These are phyloP conservation scores for Dysphania ambrosioides DNA, from an alignment of 148 eudicot species.

Conservation along the genomic window DNA sequence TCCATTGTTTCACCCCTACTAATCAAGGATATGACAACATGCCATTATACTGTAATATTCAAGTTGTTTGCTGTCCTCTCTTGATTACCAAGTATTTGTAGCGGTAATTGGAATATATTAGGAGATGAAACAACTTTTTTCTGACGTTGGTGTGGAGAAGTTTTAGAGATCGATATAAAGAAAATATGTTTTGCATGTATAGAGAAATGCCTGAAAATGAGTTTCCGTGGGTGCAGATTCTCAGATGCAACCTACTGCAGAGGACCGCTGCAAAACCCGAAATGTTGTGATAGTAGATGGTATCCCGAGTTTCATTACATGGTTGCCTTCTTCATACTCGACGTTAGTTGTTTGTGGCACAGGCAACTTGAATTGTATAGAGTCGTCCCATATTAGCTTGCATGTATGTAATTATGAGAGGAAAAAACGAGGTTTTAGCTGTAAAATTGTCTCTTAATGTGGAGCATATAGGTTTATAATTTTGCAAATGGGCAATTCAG, in stretches of 20 bases:
- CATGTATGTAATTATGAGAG: neutral
- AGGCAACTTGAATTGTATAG: neutral
- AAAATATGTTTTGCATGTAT: neutral
- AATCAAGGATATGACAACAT: neutral
- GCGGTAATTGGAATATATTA: neutral
- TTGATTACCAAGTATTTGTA: neutral
- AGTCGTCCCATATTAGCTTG: conserved; percentile 10
- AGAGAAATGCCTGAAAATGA: neutral
- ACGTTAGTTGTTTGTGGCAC: neutral
- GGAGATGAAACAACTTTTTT: neutral
- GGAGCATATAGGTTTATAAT: neutral
- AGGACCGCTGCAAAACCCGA: neutral
- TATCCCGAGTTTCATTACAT: too few species aligned
- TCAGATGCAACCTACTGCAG: neutral
- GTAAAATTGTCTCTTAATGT: neutral
- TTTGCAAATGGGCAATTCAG: too few species aligned
- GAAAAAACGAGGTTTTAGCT: neutral
- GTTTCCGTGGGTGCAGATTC: conserved; percentile 12
- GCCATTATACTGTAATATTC: neutral
- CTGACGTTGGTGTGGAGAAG: neutral
- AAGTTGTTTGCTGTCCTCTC: neutral
- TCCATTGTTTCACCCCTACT: neutral
- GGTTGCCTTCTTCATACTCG: neutral
- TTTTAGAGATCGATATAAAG: too few species aligned
- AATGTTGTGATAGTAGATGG: neutral